Evolutionary conservation across 257 asterid species (phyloP).

Genomic region (Rehmannia glutinosa): DNA sequence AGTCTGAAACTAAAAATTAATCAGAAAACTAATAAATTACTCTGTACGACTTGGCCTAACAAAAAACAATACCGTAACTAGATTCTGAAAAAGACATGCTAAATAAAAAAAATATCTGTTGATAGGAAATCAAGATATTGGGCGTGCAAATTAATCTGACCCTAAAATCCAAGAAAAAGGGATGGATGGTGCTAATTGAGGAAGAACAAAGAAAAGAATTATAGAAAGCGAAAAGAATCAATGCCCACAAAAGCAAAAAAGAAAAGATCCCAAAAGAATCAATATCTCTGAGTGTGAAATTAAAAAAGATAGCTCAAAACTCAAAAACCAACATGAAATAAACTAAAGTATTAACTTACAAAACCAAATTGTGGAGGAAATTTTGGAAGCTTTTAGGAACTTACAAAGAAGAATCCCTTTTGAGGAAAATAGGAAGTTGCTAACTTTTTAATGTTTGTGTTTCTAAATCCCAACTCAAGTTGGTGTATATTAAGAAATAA

Average conservation of each 20-base stretch:
- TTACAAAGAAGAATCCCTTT: neutral
- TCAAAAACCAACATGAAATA: too few relatives aligned
- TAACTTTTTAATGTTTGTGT: neutral
- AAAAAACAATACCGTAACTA: neutral
- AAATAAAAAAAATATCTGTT: neutral
- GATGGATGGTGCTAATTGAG: neutral
- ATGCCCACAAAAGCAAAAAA: slow-evolving; percentile 8
- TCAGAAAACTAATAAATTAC: slow-evolving; percentile 7
- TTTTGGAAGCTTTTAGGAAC: neutral
- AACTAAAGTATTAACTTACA: neutral
- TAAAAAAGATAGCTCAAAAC: too few relatives aligned
- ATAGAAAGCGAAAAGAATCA: neutral
- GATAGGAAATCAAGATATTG: neutral
- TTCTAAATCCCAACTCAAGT: neutral
- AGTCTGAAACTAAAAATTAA: neutral
- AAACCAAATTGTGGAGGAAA: neutral
- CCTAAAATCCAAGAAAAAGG: too few relatives aligned
- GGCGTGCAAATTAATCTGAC: neutral
- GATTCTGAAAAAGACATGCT: slow-evolving; percentile 16
- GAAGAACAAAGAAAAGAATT: neutral
- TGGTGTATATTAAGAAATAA: neutral
- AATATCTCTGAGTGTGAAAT: too few relatives aligned
- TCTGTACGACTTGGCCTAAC: neutral
- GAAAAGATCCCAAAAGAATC: neutral
- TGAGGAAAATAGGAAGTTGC: neutral